Conservation (phyloP, 2,329 filamentous ascomycete genomes). For the Fonsecaea monophora region DNA sequence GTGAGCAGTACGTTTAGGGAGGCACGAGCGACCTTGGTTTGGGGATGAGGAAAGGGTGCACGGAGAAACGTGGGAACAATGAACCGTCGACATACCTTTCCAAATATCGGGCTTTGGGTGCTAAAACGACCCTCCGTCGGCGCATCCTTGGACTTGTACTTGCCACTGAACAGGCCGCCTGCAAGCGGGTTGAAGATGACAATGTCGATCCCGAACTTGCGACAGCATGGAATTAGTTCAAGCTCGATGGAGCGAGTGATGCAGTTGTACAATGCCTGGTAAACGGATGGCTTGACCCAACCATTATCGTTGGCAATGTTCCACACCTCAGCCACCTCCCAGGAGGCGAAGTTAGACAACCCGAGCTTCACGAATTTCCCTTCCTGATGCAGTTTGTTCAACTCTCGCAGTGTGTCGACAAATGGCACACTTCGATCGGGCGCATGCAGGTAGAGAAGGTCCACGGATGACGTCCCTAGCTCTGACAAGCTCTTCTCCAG, state of each 20-base stretch:
- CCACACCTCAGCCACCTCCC: slow-evolving; percentile 7
- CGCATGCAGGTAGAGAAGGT: slow-evolving; percentile 68
- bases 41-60: too few relatives aligned
- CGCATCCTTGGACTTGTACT: too few relatives aligned
- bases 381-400: slow-evolving; percentile 81
- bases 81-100: too few relatives aligned
- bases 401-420: slow-evolving; percentile 70
- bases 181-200: too few relatives aligned
- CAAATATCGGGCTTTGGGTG: too few relatives aligned
- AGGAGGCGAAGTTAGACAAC: slow-evolving; percentile 79
- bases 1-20: too few relatives aligned
- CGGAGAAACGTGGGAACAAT: too few relatives aligned
- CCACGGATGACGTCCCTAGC: too few relatives aligned
- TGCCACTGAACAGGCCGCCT: too few relatives aligned
- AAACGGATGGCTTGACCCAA: neutral
- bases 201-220: neutral
- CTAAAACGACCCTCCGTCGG: too few relatives aligned
- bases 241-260: neutral
- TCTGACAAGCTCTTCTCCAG: too few relatives aligned
- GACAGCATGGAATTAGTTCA: neutral
- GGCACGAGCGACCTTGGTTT: too few relatives aligned
- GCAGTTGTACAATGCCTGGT: slow-evolving; percentile 1
- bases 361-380: slow-evolving; percentile 84
- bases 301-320: neutral
- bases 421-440: slow-evolving; percentile 67